Conservation (phyloP, 345 rosid genomes). For the Populus deltoides region DNA sequence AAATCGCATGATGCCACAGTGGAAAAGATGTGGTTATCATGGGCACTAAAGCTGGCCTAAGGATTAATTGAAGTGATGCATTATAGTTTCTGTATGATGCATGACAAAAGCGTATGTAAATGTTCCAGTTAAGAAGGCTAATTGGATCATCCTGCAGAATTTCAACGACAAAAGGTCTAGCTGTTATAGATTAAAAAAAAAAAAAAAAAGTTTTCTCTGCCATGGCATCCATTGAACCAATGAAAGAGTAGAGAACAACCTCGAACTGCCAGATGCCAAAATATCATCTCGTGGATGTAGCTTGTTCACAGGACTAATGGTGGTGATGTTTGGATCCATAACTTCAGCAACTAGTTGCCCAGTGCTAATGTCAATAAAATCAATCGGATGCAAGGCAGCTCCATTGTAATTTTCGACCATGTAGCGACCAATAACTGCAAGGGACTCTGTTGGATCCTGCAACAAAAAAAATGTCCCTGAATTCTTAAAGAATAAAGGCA, state of each 20-base stretch:
- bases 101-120: not conserved
- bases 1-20: not conserved
- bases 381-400: conserved; percentile 88
- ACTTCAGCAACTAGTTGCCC: conserved; percentile 93
- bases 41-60: not conserved
- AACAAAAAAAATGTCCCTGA: conserved; percentile 2
- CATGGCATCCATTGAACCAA: not conserved
- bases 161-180: not conserved
- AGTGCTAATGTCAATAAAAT: conserved; percentile 75
- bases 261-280: conserved; percentile 92
- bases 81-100: not conserved
- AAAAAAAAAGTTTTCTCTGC: not conserved
- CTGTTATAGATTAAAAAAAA: not conserved
- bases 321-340: conserved; percentile 89
- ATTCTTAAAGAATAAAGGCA: not conserved
- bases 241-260: conserved; percentile 38
- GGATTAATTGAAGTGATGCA: not conserved
- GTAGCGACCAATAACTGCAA: conserved; percentile 84
- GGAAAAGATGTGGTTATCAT: not conserved
- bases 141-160: not conserved
- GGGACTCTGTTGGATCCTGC: conserved; percentile 89
- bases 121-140: not conserved
- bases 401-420: conserved; percentile 91
- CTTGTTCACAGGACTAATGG: conserved; percentile 93
- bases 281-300: conserved; percentile 90